These are phyloP conservation scores for Pseudocercospora fijiensis DNA, from an alignment of 2,329 filamentous ascomycete genomes.

Conservation along the genomic window DNA sequence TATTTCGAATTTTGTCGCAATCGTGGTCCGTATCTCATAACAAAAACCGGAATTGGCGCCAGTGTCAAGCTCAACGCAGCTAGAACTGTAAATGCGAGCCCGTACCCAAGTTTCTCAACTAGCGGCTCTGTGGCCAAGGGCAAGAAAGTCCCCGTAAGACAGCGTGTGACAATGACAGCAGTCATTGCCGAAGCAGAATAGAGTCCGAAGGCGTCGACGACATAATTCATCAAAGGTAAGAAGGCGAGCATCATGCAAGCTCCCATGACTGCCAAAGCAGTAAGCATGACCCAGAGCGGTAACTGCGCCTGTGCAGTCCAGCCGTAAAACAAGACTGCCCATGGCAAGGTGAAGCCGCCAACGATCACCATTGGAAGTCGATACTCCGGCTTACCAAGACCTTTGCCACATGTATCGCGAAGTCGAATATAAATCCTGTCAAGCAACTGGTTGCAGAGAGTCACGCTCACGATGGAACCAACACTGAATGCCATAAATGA, in stretches of 20 bases:
- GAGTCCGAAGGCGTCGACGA: constrained; percentile 49
- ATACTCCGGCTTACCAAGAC: constrained; percentile 54
- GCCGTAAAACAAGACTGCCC: constrained; percentile 58
- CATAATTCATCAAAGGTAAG: constrained; percentile 47
- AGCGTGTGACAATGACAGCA: constrained; percentile 46
- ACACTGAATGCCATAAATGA: constrained; percentile 57
- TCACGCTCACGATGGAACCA: constrained; percentile 43
- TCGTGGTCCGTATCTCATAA: constrained; percentile 31
- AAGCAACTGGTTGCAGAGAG: constrained; percentile 38
- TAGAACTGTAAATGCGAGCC: constrained; percentile 40
- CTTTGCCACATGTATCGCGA: constrained; percentile 30
- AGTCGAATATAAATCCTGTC: constrained; percentile 41
- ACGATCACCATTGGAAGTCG: constrained; percentile 61
- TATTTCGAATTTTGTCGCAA: constrained; percentile 33
- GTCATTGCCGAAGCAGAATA: constrained; percentile 49
- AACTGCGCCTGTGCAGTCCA: constrained; percentile 53
- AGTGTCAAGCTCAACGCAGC: constrained; percentile 26
- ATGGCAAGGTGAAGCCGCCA: constrained; percentile 53
- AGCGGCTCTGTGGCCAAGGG: constrained; percentile 47
- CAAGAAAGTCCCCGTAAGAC: constrained; percentile 47
- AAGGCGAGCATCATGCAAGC: constrained; percentile 48
- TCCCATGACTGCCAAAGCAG: constrained; percentile 53
- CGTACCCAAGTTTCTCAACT: constrained; percentile 43
- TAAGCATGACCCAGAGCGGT: constrained; percentile 58
- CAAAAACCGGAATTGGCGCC: constrained; percentile 32